Conservation (phyloP, 2,329 filamentous ascomycete genomes). For the Ceratocystis alfenasii region DNA sequence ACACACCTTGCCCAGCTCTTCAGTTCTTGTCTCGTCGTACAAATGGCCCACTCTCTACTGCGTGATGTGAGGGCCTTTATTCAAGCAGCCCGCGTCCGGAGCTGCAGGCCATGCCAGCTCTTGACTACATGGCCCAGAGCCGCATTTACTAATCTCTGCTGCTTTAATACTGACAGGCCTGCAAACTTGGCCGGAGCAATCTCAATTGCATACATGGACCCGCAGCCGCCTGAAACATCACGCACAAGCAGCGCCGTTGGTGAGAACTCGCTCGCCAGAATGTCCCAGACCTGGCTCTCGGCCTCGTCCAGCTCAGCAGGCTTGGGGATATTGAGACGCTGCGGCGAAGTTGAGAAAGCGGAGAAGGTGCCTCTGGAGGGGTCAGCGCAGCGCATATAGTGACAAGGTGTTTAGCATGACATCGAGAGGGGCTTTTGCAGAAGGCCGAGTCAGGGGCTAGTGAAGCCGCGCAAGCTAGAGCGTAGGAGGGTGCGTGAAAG, state of each 20-base stretch:
- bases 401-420: background rate
- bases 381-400: slow-evolving; percentile 18
- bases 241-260: slow-evolving; percentile 51
- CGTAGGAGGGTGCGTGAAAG: background rate
- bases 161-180: slow-evolving; percentile 61
- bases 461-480: background rate
- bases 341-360: slow-evolving; percentile 26
- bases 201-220: slow-evolving; percentile 77
- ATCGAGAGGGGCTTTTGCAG: background rate
- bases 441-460: background rate
- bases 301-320: slow-evolving; percentile 43
- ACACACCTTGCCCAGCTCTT: no score
- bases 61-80: background rate
- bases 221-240: slow-evolving; percentile 73
- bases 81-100: slow-evolving; percentile 52
- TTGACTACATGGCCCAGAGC: slow-evolving; percentile 64
- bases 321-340: slow-evolving; percentile 31
- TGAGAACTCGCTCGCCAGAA: slow-evolving; percentile 38
- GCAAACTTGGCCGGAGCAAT: slow-evolving; percentile 60
- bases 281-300: slow-evolving; percentile 48
- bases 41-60: background rate
- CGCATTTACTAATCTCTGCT: slow-evolving; percentile 69
- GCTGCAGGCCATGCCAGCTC: slow-evolving; percentile 70
- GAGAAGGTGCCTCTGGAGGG: slow-evolving; percentile 6
- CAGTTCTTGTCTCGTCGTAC: no score